A percentile compares a stretch with the other conserved stretches of the same genome.
Evolutionary conservation across 352 stramenopile species (phyloP).

Genomic region (Lagenidium giganteum): DNA sequence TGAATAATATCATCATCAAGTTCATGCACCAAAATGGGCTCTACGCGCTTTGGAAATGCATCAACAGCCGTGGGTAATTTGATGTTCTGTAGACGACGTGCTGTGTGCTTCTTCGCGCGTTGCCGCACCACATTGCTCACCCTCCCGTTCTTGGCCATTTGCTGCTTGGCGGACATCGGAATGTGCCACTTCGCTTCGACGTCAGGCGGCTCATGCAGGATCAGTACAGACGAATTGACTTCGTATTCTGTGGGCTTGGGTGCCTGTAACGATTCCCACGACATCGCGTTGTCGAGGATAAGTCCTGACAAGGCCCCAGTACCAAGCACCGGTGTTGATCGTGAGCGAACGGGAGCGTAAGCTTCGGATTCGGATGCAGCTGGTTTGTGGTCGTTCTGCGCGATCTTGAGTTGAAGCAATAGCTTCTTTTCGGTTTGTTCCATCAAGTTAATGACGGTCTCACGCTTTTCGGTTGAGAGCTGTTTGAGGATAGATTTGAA

Average conservation of each 20-base stretch:
- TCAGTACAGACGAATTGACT: constrained; percentile 52
- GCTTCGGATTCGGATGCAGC: too few species aligned
- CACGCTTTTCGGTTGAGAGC: constrained; percentile 21
- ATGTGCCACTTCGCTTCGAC: constrained; percentile 23
- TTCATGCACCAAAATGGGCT: constrained; percentile 7
- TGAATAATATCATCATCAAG: constrained; percentile 18
- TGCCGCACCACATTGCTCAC: constrained; percentile 21
- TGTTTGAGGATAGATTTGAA: constrained; percentile 48
- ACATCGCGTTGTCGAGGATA: too few species aligned
- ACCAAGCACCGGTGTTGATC: too few species aligned
- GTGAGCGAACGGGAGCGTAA: too few species aligned
- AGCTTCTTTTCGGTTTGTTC: constrained; percentile 32
- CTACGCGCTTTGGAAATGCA: constrained; percentile 25
- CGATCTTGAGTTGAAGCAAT: constrained; percentile 19
- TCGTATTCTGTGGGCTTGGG: constrained; percentile 46
- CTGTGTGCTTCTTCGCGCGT: constrained; percentile 47
- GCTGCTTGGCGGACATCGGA: constrained; percentile 17
- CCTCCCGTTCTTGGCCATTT: too few species aligned
- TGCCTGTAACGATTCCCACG: constrained; percentile 45
- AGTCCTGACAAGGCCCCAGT: too few species aligned
- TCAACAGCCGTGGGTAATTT: constrained; percentile 35
- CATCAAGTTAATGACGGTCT: constrained; percentile 26
- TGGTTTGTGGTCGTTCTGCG: constrained; percentile 2
- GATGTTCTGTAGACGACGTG: constrained; percentile 42
- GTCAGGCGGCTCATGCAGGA: constrained; percentile 46